Percentiles rank a stretch among this genome's conserved stretches.
Conservation (phyloP, 169 alveolate genomes). For the Plasmodium ovale region DNA sequence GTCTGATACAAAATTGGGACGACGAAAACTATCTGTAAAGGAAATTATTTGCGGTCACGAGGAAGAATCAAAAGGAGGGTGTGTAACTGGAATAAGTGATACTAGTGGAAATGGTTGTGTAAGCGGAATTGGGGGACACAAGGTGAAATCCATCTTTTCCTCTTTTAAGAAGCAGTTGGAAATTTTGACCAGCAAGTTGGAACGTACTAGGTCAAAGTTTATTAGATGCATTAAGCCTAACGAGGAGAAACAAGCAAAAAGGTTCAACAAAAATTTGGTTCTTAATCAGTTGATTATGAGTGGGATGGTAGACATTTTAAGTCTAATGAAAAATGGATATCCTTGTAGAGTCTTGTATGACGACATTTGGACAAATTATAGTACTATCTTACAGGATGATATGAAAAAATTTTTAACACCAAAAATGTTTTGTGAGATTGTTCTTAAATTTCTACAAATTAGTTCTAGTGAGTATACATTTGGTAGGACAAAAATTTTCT, state of each 20-base stretch:
- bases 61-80: conserved; percentile 6
- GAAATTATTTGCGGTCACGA: conserved; percentile 61
- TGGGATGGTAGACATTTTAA: conserved; percentile 80
- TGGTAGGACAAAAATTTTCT: conserved; percentile 81
- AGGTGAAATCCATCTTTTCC: conserved; percentile 58
- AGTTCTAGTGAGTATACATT: conserved; percentile 77
- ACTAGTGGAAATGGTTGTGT: conserved; percentile 57
- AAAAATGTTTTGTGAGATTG: conserved; percentile 75
- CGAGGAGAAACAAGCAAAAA: conserved; percentile 67
- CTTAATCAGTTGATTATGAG: conserved; percentile 81
- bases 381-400: conserved; percentile 65
- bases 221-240: conserved; percentile 83
- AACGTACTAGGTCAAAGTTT: conserved; percentile 79
- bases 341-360: conserved; percentile 81
- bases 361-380: conserved; percentile 76
- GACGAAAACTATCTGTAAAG: conserved; percentile 64
- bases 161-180: conserved; percentile 79
- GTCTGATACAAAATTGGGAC: neutral
- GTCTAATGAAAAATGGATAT: conserved; percentile 82
- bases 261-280: conserved; percentile 77
- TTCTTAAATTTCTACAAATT: conserved; percentile 74
- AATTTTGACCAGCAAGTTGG: conserved; percentile 73
- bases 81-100: conserved; percentile 7
- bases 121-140: conserved; percentile 17
- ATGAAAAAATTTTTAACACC: conserved; percentile 75